phyloP scores from a whole-genome alignment of 2,329 filamentous ascomycete species.

The Diaporthe sp. region DNA sequence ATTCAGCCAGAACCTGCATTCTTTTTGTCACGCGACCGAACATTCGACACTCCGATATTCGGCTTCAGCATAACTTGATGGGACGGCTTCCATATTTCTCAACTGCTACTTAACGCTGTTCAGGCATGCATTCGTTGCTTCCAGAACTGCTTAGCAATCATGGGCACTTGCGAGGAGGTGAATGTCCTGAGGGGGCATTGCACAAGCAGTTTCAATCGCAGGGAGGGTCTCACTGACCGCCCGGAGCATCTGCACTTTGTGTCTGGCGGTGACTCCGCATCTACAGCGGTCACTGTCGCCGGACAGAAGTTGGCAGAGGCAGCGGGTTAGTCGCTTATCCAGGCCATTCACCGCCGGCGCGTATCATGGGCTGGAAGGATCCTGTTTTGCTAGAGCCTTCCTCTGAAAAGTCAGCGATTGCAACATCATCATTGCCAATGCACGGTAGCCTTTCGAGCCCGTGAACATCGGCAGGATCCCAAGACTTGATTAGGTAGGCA shows the following conservation, averaged over 20 bases:
- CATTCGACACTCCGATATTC: neutral
- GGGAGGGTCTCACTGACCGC: neutral
- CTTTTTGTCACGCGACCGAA: neutral
- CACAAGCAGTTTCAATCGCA: neutral
- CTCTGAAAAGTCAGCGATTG: neutral
- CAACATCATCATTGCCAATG: neutral
- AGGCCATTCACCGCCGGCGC: neutral
- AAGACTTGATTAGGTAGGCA: neutral
- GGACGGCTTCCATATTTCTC: neutral
- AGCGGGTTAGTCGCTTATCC: neutral
- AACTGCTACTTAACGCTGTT: neutral
- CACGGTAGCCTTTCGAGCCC: neutral
- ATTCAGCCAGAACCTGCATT: neutral
- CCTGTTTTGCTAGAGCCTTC: neutral
- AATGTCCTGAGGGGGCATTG: neutral
- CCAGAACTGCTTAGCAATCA: neutral
- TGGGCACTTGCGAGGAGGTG: neutral
- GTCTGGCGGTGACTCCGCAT: constrained; percentile 3
- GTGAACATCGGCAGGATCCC: neutral
- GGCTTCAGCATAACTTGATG: neutral
- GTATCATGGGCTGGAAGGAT: neutral
- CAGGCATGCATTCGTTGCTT: neutral
- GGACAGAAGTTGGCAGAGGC: neutral
- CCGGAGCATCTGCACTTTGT: neutral
- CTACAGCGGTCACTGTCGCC: neutral